These are phyloP conservation scores for Raphidocelis subcapitata DNA, from an alignment of 139 green algal species.

Conservation along the genomic window DNA sequence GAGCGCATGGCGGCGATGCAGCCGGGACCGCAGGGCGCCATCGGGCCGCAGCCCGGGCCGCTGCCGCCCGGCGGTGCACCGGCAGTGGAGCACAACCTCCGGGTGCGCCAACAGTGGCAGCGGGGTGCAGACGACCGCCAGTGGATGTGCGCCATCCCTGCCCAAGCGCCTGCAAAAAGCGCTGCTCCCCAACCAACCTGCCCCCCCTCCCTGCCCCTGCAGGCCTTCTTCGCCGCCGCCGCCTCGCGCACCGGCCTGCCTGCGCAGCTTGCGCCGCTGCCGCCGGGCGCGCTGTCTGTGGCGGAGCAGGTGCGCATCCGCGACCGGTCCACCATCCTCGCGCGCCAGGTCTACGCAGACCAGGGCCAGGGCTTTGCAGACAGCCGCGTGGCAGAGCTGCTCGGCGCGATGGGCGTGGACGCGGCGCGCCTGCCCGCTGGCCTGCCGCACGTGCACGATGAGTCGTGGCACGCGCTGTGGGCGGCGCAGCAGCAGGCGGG, in stretches of 20 bases:
- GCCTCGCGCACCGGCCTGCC: neutral
- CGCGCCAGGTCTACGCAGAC: conserved; percentile 77
- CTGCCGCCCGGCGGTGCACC: no score
- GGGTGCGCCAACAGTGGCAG: no score
- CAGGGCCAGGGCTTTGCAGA: conserved; percentile 33
- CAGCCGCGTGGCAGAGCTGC: conserved; percentile 63
- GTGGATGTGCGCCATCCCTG: neutral
- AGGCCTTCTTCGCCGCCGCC: neutral
- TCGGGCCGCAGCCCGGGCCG: no score
- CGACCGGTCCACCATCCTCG: conserved; percentile 80
- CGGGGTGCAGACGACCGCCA: no score
- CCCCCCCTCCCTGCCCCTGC: neutral
- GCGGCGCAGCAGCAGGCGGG: conserved; percentile 20
- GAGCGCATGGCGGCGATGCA: conserved; percentile 7
- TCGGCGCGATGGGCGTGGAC: conserved; percentile 73
- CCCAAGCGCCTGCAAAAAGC: neutral
- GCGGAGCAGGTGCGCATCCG: conserved; percentile 50
- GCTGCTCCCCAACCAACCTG: neutral
- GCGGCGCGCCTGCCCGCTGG: conserved; percentile 49
- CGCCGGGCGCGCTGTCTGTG: conserved; percentile 16
- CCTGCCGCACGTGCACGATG: neutral
- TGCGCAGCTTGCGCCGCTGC: neutral
- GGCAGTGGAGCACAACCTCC: no score
- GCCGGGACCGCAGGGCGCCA: no score
- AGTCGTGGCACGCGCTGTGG: conserved; percentile 25